phyloP scores from a whole-genome alignment of 1,284 basidiomycete genomes.

The Leccinum pachyderme region DNA sequence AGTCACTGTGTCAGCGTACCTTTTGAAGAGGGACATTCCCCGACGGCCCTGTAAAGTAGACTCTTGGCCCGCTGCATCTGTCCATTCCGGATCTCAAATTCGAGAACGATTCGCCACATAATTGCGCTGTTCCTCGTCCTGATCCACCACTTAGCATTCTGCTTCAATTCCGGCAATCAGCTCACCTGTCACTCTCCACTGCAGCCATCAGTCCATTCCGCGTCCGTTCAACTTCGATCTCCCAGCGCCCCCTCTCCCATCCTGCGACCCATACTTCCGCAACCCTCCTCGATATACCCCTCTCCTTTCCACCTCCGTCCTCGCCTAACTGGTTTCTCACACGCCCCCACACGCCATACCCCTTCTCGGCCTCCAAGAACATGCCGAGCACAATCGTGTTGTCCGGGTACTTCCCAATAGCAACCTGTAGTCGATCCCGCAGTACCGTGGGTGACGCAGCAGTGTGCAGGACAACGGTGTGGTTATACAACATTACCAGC shows the following conservation, averaged over 20 bases:
- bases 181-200: conserved; percentile 64
- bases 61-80: conserved; percentile 68
- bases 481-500: conserved; percentile 61
- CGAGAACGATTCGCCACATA: conserved; percentile 79
- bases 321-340: conserved; percentile 52
- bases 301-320: conserved; percentile 45
- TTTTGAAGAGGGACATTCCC: conserved; percentile 80
- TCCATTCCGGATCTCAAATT: conserved; percentile 75
- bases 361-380: conserved; percentile 77
- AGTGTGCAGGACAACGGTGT: conserved; percentile 53
- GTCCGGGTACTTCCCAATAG: conserved; percentile 60
- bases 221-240: conserved; percentile 65
- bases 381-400: conserved; percentile 76
- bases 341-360: conserved; percentile 71
- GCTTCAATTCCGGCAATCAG: conserved; percentile 1
- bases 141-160: conserved; percentile 14
- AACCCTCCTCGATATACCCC: conserved; percentile 55
- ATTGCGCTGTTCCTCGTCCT: conserved; percentile 69
- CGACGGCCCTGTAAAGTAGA: conserved; percentile 76
- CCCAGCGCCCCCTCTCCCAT: conserved; percentile 75
- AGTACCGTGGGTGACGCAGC: conserved; percentile 60
- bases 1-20: conserved; percentile 43
- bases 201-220: conserved; percentile 60
- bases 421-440: conserved; percentile 55
- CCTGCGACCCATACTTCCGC: conserved; percentile 73